Evolutionary conservation across 106 monocot species (phyloP).

Genomic region (Dendrobium chrysotoxum): DNA sequence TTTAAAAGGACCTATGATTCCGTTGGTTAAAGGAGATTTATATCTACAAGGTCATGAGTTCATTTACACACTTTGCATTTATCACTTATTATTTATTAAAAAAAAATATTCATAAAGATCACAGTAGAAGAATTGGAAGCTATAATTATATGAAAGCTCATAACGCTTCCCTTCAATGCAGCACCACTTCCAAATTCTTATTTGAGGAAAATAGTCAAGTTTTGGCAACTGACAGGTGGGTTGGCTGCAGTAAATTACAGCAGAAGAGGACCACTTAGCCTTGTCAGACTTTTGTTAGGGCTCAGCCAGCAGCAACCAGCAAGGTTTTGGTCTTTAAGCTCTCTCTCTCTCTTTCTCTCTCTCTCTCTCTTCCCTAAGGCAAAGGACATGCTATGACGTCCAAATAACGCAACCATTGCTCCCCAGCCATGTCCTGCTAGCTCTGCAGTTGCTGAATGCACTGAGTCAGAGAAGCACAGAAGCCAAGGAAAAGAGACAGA

Average conservation of each 20-base stretch:
- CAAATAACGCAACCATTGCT: not conserved
- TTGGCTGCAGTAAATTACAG: not conserved
- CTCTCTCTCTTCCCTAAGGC: not conserved
- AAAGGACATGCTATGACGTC: not conserved
- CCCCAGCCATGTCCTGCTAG: not conserved
- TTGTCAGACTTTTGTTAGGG: not conserved
- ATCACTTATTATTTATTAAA: no score
- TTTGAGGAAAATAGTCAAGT: not conserved
- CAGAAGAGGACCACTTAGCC: not conserved
- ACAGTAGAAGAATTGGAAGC: not conserved
- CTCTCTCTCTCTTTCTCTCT: not conserved
- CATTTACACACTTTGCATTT: no score
- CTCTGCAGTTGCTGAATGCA: not conserved
- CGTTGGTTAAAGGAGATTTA: no score
- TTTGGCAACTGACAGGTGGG: constrained; percentile 2
- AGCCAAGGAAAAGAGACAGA: not conserved
- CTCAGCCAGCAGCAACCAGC: no score
- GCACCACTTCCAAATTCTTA: not conserved
- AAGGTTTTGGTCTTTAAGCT: not conserved
- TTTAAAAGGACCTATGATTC: no score
- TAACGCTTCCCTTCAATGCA: not conserved
- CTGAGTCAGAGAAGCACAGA: constrained; percentile 3
- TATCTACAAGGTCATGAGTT: no score
- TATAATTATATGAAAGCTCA: not conserved
- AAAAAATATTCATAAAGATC: not conserved